Evolutionary conservation across 1,139 yeast genomes (phyloP).

Genomic region (Debaryomycetaceae sp.): DNA sequence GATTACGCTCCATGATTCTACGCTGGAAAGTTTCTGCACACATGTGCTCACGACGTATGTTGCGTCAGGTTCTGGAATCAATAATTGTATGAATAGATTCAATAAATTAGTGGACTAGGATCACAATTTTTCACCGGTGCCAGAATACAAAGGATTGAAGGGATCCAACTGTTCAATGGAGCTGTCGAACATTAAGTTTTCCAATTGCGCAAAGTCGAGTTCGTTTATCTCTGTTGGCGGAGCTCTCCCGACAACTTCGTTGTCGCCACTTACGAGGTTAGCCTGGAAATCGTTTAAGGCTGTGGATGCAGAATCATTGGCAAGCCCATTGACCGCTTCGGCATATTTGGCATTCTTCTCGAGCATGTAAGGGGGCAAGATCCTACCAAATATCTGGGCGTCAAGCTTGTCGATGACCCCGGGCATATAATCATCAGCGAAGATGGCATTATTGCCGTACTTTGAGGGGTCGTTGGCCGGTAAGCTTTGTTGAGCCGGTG

Average conservation of each 20-base stretch:
- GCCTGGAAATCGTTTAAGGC: no score
- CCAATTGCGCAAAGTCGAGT: conserved; percentile 3
- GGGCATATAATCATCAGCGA: conserved; percentile 51
- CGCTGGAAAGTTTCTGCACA: no score
- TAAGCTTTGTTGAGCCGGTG: no score
- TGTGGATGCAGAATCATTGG: background rate
- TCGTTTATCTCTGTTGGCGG: conserved; percentile 10
- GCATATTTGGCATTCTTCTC: conserved; percentile 23
- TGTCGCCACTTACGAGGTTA: background rate
- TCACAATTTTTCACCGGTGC: background rate
- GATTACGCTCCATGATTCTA: no score
- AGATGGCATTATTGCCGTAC: no score
- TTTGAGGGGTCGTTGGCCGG: no score
- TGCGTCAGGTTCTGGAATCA: no score
- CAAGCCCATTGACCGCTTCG: conserved; percentile 4
- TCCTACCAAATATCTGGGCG: conserved; percentile 77
- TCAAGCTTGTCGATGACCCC: conserved; percentile 83
- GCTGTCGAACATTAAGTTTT: conserved; percentile 8
- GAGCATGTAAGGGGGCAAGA: conserved; percentile 79
- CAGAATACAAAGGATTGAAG: conserved; percentile 12
- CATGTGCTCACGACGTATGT: no score
- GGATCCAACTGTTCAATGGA: conserved; percentile 22
- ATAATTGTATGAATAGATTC: background rate
- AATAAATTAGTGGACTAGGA: background rate
- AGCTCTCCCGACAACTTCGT: conserved; percentile 2